Evolutionary conservation across 371 early-diverging fungal species (phyloP).

Genomic region (Mucor lusitanicus): DNA sequence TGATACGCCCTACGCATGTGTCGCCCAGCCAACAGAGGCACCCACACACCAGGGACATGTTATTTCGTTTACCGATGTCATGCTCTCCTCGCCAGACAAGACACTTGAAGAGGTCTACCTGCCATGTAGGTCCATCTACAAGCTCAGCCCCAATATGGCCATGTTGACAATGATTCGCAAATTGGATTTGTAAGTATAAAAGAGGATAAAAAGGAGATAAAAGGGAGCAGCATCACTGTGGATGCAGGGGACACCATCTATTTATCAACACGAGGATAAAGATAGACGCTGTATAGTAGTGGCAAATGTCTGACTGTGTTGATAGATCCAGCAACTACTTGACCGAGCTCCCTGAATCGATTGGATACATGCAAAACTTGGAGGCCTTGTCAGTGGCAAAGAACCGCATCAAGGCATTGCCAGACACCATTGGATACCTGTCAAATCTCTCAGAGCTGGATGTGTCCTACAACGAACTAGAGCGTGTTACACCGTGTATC

Average conservation of each 20-base stretch:
- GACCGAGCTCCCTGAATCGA: constrained; percentile 23
- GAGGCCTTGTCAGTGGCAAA: constrained; percentile 34
- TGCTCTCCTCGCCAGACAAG: constrained; percentile 9
- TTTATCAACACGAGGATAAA: constrained; percentile 2
- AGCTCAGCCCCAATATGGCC: constrained; percentile 25
- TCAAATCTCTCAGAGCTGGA: constrained; percentile 57
- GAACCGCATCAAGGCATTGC: constrained; percentile 58
- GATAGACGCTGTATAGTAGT: not conserved
- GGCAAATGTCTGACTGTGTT: not conserved
- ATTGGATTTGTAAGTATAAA: constrained; percentile 29
- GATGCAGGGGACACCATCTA: constrained; percentile 1
- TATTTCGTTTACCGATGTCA: constrained; percentile 16
- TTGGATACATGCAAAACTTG: constrained; percentile 26
- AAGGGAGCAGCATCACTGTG: not conserved
- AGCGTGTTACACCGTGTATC: constrained; percentile 47
- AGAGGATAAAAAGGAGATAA: not conserved
- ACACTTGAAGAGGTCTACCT: constrained; percentile 13
- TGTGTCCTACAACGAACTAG: constrained; percentile 48
- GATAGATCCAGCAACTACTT: constrained; percentile 28
- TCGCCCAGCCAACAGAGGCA: not conserved
- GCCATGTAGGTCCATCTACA: constrained; percentile 9
- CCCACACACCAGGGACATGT: not conserved
- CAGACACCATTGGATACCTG: constrained; percentile 65
- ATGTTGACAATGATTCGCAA: constrained; percentile 22
- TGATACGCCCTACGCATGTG: not conserved